Conservation (phyloP, 2,329 filamentous ascomycete species). For the Sphaerulina musiva region DNA sequence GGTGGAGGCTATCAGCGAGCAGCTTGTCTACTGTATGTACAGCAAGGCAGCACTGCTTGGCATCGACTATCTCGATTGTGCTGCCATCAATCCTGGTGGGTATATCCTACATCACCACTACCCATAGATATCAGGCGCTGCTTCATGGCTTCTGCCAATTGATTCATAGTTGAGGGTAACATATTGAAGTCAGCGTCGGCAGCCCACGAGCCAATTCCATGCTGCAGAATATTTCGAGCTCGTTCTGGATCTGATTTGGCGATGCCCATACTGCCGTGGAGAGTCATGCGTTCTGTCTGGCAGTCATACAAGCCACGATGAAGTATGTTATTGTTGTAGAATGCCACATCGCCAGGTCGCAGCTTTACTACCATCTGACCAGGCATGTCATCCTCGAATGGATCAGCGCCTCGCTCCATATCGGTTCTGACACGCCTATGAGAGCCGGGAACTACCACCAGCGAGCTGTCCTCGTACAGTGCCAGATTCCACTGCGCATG, state of each 20-base stretch:
- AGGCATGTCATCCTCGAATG: constrained; percentile 56
- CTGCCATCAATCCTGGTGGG: constrained; percentile 45
- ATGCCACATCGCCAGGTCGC: constrained; percentile 69
- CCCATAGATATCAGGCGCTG: constrained; percentile 57
- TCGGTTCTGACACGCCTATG: constrained; percentile 66
- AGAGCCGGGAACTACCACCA: constrained; percentile 71
- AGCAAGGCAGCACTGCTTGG: too few species aligned
- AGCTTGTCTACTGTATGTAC: too few species aligned
- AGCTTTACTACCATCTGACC: constrained; percentile 61
- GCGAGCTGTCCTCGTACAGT: constrained; percentile 64
- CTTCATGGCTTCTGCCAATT: constrained; percentile 58
- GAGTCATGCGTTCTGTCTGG: constrained; percentile 56
- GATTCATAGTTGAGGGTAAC: constrained; percentile 36
- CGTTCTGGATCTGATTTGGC: constrained; percentile 49
- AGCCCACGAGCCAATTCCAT: constrained; percentile 64
- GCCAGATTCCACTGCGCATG: constrained; percentile 88
- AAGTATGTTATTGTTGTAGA: constrained; percentile 87
- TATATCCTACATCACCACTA: constrained; percentile 57
- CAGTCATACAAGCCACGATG: constrained; percentile 62
- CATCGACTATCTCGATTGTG: not conserved
- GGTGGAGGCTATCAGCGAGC: too few species aligned
- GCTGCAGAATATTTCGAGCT: constrained; percentile 68
- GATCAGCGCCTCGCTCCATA: constrained; percentile 59
- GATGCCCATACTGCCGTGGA: constrained; percentile 67
- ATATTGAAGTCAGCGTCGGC: constrained; percentile 50